Evolutionary conservation across 768 basidiomycete genomes (phyloP), one percentile per base, ranked within the genome.

Genomic region (Leccinum subgranulosum): DNA sequence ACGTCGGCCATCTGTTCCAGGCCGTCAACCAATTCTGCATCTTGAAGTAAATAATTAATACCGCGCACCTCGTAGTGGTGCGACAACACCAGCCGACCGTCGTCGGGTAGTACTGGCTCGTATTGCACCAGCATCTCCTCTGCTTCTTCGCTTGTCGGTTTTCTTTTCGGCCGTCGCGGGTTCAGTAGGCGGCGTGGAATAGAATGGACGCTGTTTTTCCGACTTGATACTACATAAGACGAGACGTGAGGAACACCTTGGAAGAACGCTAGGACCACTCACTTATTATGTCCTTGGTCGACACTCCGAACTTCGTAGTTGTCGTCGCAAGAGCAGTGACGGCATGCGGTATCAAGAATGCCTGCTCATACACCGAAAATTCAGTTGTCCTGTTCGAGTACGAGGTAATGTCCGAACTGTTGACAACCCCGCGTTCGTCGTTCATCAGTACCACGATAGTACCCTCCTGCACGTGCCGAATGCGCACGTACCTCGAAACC

Each of bases 121-220:
- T 96, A 98, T 45, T 88, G 84, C 34, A 92, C 73, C 4, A 98
- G 81, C 75, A 84, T 83, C 69, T 97, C 96, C 64, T 97, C 95
- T 62, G 81, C 77, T 62, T 98, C 93, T 62, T 85, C 80, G 2
- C 78, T 75, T 2, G 91, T 90, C 0, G 85, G 83, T 70, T 93
- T 93, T 33, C 80, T 72, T n/a, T 74, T 81, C 1, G 94, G 92
- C 54, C 96, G 76, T 7, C 96, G 83, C 1, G 96, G 94, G 66
- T 98, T 85, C 28, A 98, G 75, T 19, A 91, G 63, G 12, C 86
- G 77, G 25, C 86, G 81, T 0, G 90, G 85, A 57, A 96, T 80
- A 0, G 86, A 81, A 41, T 88, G 84, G 29, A 98, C 79, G 64
- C 90, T 88, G 60, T 86, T 75, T 60, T 84, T 85, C 56, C 77